Evolutionary conservation across 2,329 filamentous ascomycete species (phyloP).

Genomic region (Elsinoe fawcettii): DNA sequence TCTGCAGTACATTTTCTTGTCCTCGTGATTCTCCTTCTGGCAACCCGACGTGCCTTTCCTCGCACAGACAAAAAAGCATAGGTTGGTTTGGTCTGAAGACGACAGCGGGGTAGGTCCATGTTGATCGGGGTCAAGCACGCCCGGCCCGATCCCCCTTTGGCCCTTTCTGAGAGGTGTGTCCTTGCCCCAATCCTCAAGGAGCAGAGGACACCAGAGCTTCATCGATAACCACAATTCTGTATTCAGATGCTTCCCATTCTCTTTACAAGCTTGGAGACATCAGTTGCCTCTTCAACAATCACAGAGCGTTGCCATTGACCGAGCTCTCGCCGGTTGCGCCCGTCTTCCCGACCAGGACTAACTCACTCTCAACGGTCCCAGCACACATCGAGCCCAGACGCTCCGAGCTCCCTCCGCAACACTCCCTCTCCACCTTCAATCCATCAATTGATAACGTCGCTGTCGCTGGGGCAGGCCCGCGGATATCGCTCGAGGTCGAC

Average conservation of each 20-base stretch:
- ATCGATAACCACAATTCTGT: slow-evolving; percentile 8
- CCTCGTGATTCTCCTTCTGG: not conserved
- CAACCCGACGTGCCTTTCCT: not conserved
- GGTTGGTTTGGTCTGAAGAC: not conserved
- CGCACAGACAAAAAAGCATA: not conserved
- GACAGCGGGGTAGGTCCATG: not conserved
- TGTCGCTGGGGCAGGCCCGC: slow-evolving; percentile 13
- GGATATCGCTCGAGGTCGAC: slow-evolving; percentile 7
- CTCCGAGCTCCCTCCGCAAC: slow-evolving; percentile 6
- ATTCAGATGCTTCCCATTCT: slow-evolving; percentile 16
- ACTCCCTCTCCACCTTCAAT: not conserved
- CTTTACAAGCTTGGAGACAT: slow-evolving; percentile 10
- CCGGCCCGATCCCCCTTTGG: slow-evolving; percentile 2
- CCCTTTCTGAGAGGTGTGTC: slow-evolving; percentile 3
- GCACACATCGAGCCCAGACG: slow-evolving; percentile 11
- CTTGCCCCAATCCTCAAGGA: slow-evolving; percentile 15
- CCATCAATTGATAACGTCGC: slow-evolving; percentile 13
- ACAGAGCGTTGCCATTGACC: slow-evolving; percentile 13
- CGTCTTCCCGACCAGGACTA: slow-evolving; percentile 4
- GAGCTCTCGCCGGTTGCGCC: slow-evolving; percentile 5
- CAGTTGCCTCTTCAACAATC: slow-evolving; percentile 15
- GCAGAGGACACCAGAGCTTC: slow-evolving; percentile 3
- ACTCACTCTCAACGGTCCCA: slow-evolving; percentile 16
- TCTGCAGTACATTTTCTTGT: not conserved
- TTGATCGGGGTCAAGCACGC: not conserved